Evolutionary conservation across 306 rosid genomes (phyloP).

Genomic region (Cucumis hystrix): DNA sequence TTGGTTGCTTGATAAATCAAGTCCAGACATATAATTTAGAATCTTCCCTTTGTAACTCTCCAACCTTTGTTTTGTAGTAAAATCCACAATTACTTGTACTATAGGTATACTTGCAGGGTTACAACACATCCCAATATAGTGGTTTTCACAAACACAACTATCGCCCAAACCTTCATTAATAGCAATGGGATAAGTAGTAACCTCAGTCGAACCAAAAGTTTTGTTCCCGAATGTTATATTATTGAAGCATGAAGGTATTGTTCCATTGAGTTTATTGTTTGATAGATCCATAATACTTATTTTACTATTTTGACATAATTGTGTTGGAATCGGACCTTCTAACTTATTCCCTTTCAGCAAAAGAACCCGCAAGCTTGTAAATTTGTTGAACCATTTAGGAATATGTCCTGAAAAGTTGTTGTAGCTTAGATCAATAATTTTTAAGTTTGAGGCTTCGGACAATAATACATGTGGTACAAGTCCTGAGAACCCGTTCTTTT

Average conservation of each 20-base stretch:
- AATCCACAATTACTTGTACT: not conserved
- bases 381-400: not conserved
- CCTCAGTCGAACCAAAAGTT: too few species aligned
- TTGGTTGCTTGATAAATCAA: not conserved
- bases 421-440: not conserved
- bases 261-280: not conserved
- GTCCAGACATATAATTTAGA: not conserved
- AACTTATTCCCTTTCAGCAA: not conserved
- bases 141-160: too few species aligned
- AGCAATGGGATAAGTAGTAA: too few species aligned
- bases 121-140: too few species aligned
- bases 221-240: not conserved
- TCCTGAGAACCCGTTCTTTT: not conserved
- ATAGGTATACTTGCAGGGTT: too few species aligned
- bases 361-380: not conserved
- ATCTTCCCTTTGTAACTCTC: not conserved
- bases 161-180: too few species aligned
- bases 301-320: not conserved
- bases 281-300: slow-evolving; percentile 6
- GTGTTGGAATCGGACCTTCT: not conserved
- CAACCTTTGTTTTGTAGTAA: not conserved
- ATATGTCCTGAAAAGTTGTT: not conserved
- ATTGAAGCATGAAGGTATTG: slow-evolving; percentile 1
- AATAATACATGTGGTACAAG: not conserved
- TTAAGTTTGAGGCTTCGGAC: not conserved